Evolutionary conservation across 2,329 filamentous ascomycete genomes (phyloP).

Genomic region (Magnaporthiopsis rhizophila): DNA sequence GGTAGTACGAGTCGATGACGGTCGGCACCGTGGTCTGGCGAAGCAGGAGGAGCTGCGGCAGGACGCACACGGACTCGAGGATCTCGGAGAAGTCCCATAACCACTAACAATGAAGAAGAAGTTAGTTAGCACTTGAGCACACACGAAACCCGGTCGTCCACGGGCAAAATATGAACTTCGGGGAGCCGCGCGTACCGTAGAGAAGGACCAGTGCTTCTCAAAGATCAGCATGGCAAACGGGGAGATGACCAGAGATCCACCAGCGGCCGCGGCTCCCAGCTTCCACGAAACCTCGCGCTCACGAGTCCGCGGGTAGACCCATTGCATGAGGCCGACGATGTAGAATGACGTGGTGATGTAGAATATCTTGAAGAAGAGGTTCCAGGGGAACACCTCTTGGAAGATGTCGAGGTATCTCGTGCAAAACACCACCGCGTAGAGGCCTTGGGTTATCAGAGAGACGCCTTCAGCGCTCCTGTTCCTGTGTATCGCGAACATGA

Average conservation of each 20-base stretch:
- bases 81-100: slow-evolving; percentile 86
- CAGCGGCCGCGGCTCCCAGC: slow-evolving; percentile 63
- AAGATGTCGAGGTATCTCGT: slow-evolving; percentile 85
- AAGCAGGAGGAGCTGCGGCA: slow-evolving; percentile 84
- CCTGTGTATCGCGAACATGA: slow-evolving; percentile 83
- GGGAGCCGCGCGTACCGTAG: slow-evolving; percentile 32
- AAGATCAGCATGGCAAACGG: slow-evolving; percentile 69
- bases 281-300: slow-evolving; percentile 94
- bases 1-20: slow-evolving; percentile 94
- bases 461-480: slow-evolving; percentile 86
- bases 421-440: slow-evolving; percentile 81
- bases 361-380: slow-evolving; percentile 79
- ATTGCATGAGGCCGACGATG: slow-evolving; percentile 81
- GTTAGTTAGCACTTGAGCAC: slow-evolving; percentile 12
- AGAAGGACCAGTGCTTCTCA: slow-evolving; percentile 40
- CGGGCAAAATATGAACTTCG: not conserved
- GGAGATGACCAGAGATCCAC: slow-evolving; percentile 56
- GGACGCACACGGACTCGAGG: slow-evolving; percentile 82
- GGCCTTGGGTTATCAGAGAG: slow-evolving; percentile 81
- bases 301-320: slow-evolving; percentile 75
- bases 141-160: not conserved
- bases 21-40: slow-evolving; percentile 94
- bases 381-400: slow-evolving; percentile 49
- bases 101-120: slow-evolving; percentile 41
- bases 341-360: slow-evolving; percentile 81